phyloP scores from a whole-genome alignment of 2,329 filamentous ascomycete genomes.

The Penicillium decumbens region DNA sequence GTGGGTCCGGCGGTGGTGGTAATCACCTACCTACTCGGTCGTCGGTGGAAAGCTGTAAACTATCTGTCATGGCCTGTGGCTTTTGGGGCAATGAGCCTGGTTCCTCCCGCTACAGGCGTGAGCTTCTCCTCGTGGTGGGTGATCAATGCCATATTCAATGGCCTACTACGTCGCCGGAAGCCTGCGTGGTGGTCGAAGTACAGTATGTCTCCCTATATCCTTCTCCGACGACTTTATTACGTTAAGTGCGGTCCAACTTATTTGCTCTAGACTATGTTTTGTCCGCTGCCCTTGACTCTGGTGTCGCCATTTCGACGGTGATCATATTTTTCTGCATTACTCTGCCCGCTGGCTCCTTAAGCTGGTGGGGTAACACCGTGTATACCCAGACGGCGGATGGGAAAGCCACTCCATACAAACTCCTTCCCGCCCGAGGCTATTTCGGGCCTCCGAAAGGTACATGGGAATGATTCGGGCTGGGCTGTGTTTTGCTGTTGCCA shows the following conservation, averaged over 20 bases:
- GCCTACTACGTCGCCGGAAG: constrained; percentile 40
- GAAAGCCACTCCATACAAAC: constrained; percentile 34
- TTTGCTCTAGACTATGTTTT: constrained; percentile 37
- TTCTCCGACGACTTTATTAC: not conserved
- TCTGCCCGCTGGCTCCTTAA: constrained; percentile 37
- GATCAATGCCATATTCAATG: constrained; percentile 47
- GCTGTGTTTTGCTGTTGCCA: not conserved
- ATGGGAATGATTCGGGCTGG: constrained; percentile 25
- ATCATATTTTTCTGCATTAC: constrained; percentile 45
- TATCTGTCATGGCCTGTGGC: constrained; percentile 66
- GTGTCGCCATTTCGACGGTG: constrained; percentile 41
- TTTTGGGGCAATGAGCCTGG: constrained; percentile 59
- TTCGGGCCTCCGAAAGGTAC: constrained; percentile 29
- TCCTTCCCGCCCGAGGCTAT: constrained; percentile 25
- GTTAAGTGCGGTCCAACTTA: constrained; percentile 7
- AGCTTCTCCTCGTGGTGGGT: constrained; percentile 65
- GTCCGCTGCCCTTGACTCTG: constrained; percentile 43
- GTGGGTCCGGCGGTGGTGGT: constrained; percentile 60
- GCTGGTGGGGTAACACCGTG: constrained; percentile 44
- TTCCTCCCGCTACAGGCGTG: constrained; percentile 65
- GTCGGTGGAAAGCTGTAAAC: constrained; percentile 56
- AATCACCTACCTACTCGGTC: constrained; percentile 56
- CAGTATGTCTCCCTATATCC: constrained; percentile 26
- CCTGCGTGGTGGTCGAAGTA: constrained; percentile 50
- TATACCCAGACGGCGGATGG: constrained; percentile 41